Evolutionary conservation across 352 stramenopile genomes (phyloP).

Genomic region (Globisporangium canariense): DNA sequence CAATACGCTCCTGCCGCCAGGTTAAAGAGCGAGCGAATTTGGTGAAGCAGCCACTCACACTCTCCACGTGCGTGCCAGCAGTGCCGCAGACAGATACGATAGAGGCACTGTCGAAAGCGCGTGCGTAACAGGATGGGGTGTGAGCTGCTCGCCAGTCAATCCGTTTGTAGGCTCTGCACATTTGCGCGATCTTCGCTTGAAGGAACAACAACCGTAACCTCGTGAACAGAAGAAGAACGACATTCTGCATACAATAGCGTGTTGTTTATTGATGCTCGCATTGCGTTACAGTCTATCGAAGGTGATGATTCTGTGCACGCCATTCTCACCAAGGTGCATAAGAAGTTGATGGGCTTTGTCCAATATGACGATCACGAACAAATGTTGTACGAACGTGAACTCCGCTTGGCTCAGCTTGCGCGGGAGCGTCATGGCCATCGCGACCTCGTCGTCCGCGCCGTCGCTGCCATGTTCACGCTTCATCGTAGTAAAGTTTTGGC

Average conservation of each 20-base stretch:
- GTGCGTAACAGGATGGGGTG: not conserved
- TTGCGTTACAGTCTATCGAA: not conserved
- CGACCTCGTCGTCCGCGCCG: too few relatives aligned
- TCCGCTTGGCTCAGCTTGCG: not conserved
- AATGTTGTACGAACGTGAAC: not conserved
- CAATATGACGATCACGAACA: not conserved
- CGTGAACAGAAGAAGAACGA: not conserved
- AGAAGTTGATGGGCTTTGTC: too few relatives aligned
- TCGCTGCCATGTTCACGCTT: too few relatives aligned
- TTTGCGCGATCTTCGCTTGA: not conserved
- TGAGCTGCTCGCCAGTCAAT: not conserved
- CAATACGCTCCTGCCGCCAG: slow-evolving; percentile 60
- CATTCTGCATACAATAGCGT: not conserved
- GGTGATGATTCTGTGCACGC: not conserved
- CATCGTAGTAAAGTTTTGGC: too few relatives aligned
- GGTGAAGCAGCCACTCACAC: too few relatives aligned
- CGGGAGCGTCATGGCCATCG: too few relatives aligned
- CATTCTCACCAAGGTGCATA: not conserved
- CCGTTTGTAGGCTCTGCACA: not conserved
- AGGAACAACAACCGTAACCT: not conserved
- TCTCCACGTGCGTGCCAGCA: not conserved
- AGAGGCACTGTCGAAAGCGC: not conserved
- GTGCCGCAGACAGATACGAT: not conserved
- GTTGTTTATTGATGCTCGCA: not conserved
- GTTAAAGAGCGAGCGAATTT: slow-evolving; percentile 31